These are phyloP conservation scores for Halenospora varia DNA, from an alignment of 495 filamentous ascomycete genomes.

Conservation along the genomic window DNA sequence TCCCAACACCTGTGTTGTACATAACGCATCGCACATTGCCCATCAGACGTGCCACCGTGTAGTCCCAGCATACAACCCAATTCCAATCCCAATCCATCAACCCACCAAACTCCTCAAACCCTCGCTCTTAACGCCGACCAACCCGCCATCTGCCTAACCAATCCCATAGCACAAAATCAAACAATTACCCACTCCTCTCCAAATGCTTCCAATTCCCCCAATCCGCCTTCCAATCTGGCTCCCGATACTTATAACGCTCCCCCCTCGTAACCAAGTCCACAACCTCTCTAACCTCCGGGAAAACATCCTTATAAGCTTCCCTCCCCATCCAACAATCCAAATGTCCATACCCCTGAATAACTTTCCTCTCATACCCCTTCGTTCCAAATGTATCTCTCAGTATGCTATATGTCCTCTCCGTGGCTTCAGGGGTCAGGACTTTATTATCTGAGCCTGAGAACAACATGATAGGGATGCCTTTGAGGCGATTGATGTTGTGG, in stretches of 20 bases:
- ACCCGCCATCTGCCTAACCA: too few relatives aligned
- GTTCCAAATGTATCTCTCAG: conserved; percentile 50
- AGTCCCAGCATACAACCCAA: too few relatives aligned
- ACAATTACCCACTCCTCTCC: too few relatives aligned
- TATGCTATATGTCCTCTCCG: conserved; percentile 51
- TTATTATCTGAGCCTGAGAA: conserved; percentile 57
- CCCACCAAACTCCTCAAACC: too few relatives aligned
- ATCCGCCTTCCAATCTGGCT: conserved; percentile 20
- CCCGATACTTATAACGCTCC: conserved; percentile 17
- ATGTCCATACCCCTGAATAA: conserved; percentile 63
- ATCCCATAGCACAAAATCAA: too few relatives aligned
- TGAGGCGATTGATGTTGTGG: conserved; percentile 45
- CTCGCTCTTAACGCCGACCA: too few relatives aligned
- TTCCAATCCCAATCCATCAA: too few relatives aligned
- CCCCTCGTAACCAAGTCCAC: conserved; percentile 40
- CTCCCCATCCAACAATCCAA: conserved; percentile 65
- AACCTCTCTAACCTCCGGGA: conserved; percentile 53
- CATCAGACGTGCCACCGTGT: too few relatives aligned
- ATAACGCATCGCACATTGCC: too few relatives aligned
- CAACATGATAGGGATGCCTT: conserved; percentile 53
- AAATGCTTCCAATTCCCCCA: too few relatives aligned
- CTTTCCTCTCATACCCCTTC: conserved; percentile 43
- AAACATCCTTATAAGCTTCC: conserved; percentile 58
- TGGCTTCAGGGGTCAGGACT: conserved; percentile 55
- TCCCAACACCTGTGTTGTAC: too few relatives aligned